Evolutionary conservation across 2,329 filamentous ascomycete species (phyloP), one percentile per base, ranked within the genome.

Genomic region (Rugonectria rugulosa): DNA sequence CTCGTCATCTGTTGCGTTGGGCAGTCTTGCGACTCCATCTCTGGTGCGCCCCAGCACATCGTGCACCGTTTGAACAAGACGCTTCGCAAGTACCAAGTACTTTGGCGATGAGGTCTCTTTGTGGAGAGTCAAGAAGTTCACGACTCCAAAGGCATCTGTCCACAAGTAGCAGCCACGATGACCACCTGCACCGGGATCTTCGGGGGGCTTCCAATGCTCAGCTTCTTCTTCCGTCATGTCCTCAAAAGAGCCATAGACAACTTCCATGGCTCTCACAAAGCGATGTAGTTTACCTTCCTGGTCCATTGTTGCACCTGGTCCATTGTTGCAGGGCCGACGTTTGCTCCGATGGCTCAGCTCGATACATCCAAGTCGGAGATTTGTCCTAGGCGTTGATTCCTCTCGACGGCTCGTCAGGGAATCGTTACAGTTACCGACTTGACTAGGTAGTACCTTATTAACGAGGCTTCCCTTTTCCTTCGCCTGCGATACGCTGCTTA

Each of bases 131-230:
- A 86, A 68, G 58, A 87, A 79, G 65, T 86, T 85, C 55, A 86
- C 61, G 7, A 87, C 79, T 4, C 82, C 84, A 62, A 86, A 86
- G 1, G 83, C 81, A 60, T 86, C 84, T 1, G 81, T 85, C 84
- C 83, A 86, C 19, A 86, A 75, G 63, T 86, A 86, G 14, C 84
- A 78, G 17, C 83, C 83, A n/a, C 73, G 74, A 61, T 85, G 81
- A 10, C 82, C 83, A 6, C 80, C 82, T 0, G 81, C 77, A 23
- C 74, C 76, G 2, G 75, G 75, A n/a, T 65, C 57, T 2, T 64
- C 53, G 0, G 82, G 81, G 2, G 80, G 80, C 1, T 53, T 73
- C 83, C 82, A 86, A 5, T 46, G 48, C 6, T 43, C 44, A 6
- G 68, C 65, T 11, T 68, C 57, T 8, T 62, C 53, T n/a, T 27